phyloP scores from a whole-genome alignment of 495 filamentous ascomycete genomes.

The Evansstolkia leycettana region DNA sequence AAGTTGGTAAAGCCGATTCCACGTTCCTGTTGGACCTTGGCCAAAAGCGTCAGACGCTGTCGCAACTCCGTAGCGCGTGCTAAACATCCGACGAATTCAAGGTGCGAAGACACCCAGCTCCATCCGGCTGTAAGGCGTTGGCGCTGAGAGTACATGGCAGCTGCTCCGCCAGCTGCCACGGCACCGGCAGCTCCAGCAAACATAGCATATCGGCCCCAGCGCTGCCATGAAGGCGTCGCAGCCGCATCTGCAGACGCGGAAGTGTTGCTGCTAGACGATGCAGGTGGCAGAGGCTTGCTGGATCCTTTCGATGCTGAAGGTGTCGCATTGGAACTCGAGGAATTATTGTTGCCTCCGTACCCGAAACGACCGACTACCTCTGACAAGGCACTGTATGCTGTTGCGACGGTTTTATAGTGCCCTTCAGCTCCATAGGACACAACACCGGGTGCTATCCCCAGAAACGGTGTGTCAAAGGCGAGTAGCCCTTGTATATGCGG shows the following conservation, averaged over 20 bases:
- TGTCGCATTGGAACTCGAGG: slow-evolving; percentile 6
- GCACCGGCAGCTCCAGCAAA: slow-evolving; percentile 71
- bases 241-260: slow-evolving; percentile 34
- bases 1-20: slow-evolving; percentile 65
- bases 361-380: slow-evolving; percentile 51
- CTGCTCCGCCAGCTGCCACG: slow-evolving; percentile 75
- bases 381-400: slow-evolving; percentile 56
- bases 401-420: slow-evolving; percentile 62
- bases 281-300: slow-evolving; percentile 14
- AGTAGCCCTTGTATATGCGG: slow-evolving; percentile 71
- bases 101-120: slow-evolving; percentile 76
- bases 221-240: slow-evolving; percentile 46
- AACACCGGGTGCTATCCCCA: slow-evolving; percentile 81
- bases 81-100: slow-evolving; percentile 91
- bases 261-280: slow-evolving; percentile 18
- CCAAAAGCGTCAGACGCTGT: slow-evolving; percentile 44
- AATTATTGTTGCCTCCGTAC: slow-evolving; percentile 28
- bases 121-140: slow-evolving; percentile 62
- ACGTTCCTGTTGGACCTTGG: slow-evolving; percentile 38
- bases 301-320: slow-evolving; percentile 4
- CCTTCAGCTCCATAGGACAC: slow-evolving; percentile 81
- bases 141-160: slow-evolving; percentile 73
- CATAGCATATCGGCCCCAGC: slow-evolving; percentile 75
- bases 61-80: slow-evolving; percentile 65
- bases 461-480: slow-evolving; percentile 89